Base-by-base conservation (phyloP, 106 monocot species). In the Acorus gramineus region DNA sequence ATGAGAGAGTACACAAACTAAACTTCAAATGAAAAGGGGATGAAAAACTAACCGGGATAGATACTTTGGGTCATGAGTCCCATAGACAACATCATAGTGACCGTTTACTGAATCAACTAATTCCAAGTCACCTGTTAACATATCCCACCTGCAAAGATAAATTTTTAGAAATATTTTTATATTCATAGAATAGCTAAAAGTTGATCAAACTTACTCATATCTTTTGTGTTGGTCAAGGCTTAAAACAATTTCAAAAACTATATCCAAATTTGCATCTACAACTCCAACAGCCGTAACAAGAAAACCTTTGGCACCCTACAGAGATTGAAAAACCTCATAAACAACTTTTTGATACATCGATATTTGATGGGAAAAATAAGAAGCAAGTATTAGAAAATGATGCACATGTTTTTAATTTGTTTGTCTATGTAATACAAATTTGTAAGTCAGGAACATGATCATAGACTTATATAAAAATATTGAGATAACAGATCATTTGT, bases 1-100 rank as follows among this genome's bases (percentile, higher is more conserved):
- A 28, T 28, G 28, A 1, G 28, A 28, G 28, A 28, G 28, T 28
- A 28, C 28, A 28, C 28, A 28, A 28, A 28, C 28, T 28, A 28
- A 28, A 28, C 28, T 28, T 28, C 28, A 28, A 28, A 28, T 28
- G 28, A 28, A 28, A 28, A 28, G 28, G 28, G 28, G 28, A 28
- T 28, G 28, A 28, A 28, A 28, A 55, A 81, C 56, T 14, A 77
- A 96, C 95, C 87, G 81, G 55, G 54, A 63, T 42, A 85, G 55
- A 55, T 78, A 77, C 59, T 79, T 90, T 47, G 87, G 82, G 46
- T 85, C 79, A 77, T 87, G 87, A 68, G 74, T 87, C 70, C 90
- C 95, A 74, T 91, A 87, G 58, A 96, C 95, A 82, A 91, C 74
- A 73, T 96, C 95, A 72, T 48, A 78, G 57, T 96, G 87, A 14